A percentile compares a stretch with the other conserved stretches of the same genome.
Conservation (phyloP, 176 grass and related monocot species). For the Rhynchospora pubera region DNA sequence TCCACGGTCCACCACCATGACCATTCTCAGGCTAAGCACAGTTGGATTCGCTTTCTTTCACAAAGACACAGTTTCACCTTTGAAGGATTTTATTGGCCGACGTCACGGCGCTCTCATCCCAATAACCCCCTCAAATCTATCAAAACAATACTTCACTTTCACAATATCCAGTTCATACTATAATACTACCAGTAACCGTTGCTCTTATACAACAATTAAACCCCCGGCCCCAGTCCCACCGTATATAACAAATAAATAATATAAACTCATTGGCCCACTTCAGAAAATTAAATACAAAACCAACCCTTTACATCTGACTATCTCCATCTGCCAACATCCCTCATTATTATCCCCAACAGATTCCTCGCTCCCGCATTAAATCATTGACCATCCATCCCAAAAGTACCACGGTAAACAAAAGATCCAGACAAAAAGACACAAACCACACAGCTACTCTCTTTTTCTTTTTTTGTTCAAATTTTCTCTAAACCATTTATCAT, state of each 20-base stretch:
- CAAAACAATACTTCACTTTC: background rate
- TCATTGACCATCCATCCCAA: background rate
- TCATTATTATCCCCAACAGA: constrained; percentile 4
- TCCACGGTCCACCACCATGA: too few species aligned
- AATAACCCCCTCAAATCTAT: background rate
- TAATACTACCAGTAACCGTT: background rate
- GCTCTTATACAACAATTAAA: background rate
- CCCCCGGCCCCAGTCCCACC: too few species aligned
- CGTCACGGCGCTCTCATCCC: background rate
- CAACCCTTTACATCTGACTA: background rate
- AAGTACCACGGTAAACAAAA: constrained; percentile 12
- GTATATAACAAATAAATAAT: background rate
- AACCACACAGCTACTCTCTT: background rate
- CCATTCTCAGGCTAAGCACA: background rate
- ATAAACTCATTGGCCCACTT: background rate
- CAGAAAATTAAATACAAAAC: background rate
- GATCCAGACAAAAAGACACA: constrained; percentile 4
- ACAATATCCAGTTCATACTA: background rate
- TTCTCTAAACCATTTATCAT: background rate
- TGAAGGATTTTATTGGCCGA: background rate
- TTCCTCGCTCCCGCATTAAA: background rate
- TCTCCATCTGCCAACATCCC: constrained; percentile 4
- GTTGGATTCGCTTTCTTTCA: background rate
- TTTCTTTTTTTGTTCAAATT: background rate
- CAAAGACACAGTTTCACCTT: background rate